These are phyloP conservation scores for Stagonosporopsis chrysanthemi DNA, from an alignment of 2,329 filamentous ascomycete genomes.

Conservation along the genomic window DNA sequence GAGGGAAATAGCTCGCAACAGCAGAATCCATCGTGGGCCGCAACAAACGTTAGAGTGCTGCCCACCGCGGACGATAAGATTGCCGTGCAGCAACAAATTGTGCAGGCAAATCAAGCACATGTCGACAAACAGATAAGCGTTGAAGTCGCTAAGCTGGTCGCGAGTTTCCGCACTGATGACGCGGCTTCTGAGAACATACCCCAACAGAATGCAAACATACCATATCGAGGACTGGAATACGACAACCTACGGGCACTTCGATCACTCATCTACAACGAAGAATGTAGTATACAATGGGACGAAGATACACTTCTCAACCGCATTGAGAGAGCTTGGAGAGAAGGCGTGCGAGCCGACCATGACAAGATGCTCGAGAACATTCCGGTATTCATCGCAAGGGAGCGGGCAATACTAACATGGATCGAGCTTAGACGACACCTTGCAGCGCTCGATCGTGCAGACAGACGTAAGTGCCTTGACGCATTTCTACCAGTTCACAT, in stretches of 20 bases:
- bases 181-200: conserved; percentile 29
- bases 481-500: conserved; percentile 4
- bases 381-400: conserved; percentile 41
- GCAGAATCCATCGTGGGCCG: conserved; percentile 21
- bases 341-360: conserved; percentile 37
- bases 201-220: conserved; percentile 28
- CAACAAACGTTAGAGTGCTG: conserved; percentile 9
- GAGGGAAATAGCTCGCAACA: conserved; percentile 28
- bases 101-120: conserved; percentile 30
- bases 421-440: conserved; percentile 46
- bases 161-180: conserved; percentile 37
- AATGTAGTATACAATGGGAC: conserved; percentile 31
- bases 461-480: conserved; percentile 37
- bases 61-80: conserved; percentile 25
- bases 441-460: conserved; percentile 44
- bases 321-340: conserved; percentile 43
- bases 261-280: conserved; percentile 41
- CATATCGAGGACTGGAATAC: conserved; percentile 40
- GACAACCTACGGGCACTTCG: conserved; percentile 42
- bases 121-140: conserved; percentile 37
- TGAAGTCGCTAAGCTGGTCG: conserved; percentile 40
- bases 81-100: conserved; percentile 31
- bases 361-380: conserved; percentile 39
- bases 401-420: conserved; percentile 47
- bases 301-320: conserved; percentile 42